Evolutionary conservation across 1,284 basidiomycete species (phyloP), one percentile per base, ranked within the genome.

Genomic region (Pulchroboletus neoregius): DNA sequence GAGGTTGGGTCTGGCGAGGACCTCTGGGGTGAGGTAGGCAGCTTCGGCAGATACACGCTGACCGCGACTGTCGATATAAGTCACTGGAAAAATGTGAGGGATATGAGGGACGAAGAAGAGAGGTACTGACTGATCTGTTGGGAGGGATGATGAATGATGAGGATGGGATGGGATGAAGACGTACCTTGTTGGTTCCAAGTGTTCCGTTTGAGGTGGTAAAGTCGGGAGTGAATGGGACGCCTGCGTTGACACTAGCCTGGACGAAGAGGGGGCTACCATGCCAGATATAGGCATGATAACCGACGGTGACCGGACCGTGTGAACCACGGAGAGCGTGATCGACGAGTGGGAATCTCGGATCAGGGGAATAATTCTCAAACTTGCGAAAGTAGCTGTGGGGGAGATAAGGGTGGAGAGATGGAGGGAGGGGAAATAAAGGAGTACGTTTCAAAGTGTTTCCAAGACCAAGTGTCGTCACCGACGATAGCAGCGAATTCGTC

Each of bases 381-480:
- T 81, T 84, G 28, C 58, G 68, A 55, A 84, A 79, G 51, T 82
- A 84, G 12, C 81, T 84, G 24, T 5, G 20, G 24, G 15, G 11
- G 24, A 6, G 15, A 30, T 52, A 15, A 52, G 42, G 22, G 22
- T 11, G 37, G 33, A 16, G 45, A 30, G 15, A 12, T 10, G 8
- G 20, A 1, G n/a, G 9, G 18, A 18, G 15, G 7, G 13, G 8
- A 18, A 16, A 42, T 11, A 13, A 11, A 23, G 11, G 4, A 50
- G 67, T 39, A 78, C 79, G 63, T 58, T 45, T 68, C 63, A 47
- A 87, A 70, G 39, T 78, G 72, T 36, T 73, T 65, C 74, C 79
- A 86, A 13, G 77, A 67, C 84, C 84, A 88, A 11, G 73, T 71
- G 9, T 76, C 75, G 47, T 82, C 78, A n/a, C 72, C 74, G 15